Evolutionary conservation across 305 asterid genomes (phyloP), one percentile per base, ranked within the genome.

Genomic region (Nicotiana rustica): DNA sequence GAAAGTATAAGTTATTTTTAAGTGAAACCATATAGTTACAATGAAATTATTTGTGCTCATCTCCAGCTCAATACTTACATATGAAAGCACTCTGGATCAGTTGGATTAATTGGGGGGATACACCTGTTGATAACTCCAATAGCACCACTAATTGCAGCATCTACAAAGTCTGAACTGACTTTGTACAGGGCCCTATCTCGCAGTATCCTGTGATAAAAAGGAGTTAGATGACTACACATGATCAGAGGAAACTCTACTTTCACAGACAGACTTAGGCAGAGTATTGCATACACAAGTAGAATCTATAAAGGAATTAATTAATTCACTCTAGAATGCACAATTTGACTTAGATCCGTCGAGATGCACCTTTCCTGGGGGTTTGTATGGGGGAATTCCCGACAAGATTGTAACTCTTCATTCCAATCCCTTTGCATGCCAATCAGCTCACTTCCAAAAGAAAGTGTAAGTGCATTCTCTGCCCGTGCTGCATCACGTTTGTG

Each of bases 371-470:
- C 98, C 86, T 91, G 98, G 83, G 92, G 91, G 1, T 91, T 87
- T 44, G 90, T 84, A 85, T 92, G 99, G 35, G 99, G 96, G 82
- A 95, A 94, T 87, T 95, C 98, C 81, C 98, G 92, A 85, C 97
- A 94, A 60, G 98, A 93, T 85, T 95, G 99, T 88, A 94, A 80
- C 85, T 95, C 99, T 88, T 95, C 99, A 78, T 95, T 95, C 99
- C 99, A 94, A 84, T 95, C 99, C 83, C 99, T 92, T 90, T 94
- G 98, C 98, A 95, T 94, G 52, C 99, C 99, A 90, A 95, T 92
- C 91, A 94, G 86, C 90, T 95, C 99, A 85, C 97, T 92, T 87
- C 99, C 98, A 87, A 95, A 95, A 65, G 97, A 89, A 86, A 92
- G 97, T 4, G 94, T 90, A 85, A 94, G 71, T 38, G 97, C 92